Evolutionary conservation across 2,329 filamentous ascomycete genomes (phyloP).

Genomic region (Plectosphaerella plurivora): DNA sequence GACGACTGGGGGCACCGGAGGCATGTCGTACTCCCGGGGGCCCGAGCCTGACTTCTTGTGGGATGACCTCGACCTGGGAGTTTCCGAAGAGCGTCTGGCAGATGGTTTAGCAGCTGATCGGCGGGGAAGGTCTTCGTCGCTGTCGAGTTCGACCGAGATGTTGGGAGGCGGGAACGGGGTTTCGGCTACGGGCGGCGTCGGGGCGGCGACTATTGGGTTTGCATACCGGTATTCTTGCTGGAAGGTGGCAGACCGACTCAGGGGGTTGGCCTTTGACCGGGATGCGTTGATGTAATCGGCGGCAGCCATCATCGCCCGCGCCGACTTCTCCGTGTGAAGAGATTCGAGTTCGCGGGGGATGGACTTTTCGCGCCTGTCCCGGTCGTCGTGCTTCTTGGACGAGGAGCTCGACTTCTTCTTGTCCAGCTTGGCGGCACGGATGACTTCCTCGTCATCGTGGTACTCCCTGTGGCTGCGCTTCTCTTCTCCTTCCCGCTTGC

Average conservation of each 20-base stretch:
- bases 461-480: slow-evolving; percentile 22
- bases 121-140: slow-evolving; percentile 10
- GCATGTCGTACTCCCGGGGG: slow-evolving; percentile 4
- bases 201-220: slow-evolving; percentile 6
- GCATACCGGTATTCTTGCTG: slow-evolving; percentile 3
- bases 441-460: slow-evolving; percentile 22
- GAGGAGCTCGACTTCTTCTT: slow-evolving; percentile 32
- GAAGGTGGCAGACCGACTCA: slow-evolving; percentile 7
- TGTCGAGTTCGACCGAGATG: not conserved
- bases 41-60: slow-evolving; percentile 12
- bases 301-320: slow-evolving; percentile 5
- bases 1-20: slow-evolving; percentile 6
- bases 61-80: slow-evolving; percentile 9
- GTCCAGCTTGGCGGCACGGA: slow-evolving; percentile 18
- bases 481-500: slow-evolving; percentile 29
- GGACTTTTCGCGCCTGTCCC: slow-evolving; percentile 8
- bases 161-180: slow-evolving; percentile 6
- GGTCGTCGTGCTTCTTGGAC: slow-evolving; percentile 28
- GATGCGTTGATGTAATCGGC: slow-evolving; percentile 11
- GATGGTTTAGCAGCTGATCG: slow-evolving; percentile 10
- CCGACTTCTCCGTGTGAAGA: not conserved
- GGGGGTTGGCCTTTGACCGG: slow-evolving; percentile 3
- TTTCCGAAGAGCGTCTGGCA: slow-evolving; percentile 10
- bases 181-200: slow-evolving; percentile 7
- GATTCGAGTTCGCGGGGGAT: slow-evolving; percentile 2